A percentile compares a stretch with the other conserved stretches of the same genome.
These are phyloP conservation scores for Neoscytalidium dimidiatum DNA, from an alignment of 2,329 filamentous ascomycete species.

Conservation along the genomic window DNA sequence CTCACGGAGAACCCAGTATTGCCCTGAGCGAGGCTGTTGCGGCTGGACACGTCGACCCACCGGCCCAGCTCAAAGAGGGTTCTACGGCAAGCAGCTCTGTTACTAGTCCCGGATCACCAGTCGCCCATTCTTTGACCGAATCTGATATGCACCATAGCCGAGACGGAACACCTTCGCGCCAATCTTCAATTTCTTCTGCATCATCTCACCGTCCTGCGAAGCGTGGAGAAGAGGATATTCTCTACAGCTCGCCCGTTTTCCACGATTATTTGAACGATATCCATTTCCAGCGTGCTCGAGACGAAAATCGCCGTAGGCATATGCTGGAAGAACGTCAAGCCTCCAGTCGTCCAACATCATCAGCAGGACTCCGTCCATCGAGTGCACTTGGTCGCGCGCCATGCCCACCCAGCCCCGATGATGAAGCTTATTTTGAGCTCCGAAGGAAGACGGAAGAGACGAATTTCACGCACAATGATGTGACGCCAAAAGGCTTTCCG, in stretches of 20 bases:
- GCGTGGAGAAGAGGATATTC: slow-evolving; percentile 4
- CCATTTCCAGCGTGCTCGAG: slow-evolving; percentile 38
- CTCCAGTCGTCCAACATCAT: slow-evolving; percentile 8
- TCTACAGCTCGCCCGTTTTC: slow-evolving; percentile 7
- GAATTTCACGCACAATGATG: not conserved
- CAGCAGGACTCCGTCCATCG: slow-evolving; percentile 21
- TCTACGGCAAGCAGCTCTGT: slow-evolving; percentile 35
- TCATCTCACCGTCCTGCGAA: slow-evolving; percentile 33
- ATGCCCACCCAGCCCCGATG: slow-evolving; percentile 53
- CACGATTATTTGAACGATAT: slow-evolving; percentile 29
- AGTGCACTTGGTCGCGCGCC: slow-evolving; percentile 34
- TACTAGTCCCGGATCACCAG: slow-evolving; percentile 49
- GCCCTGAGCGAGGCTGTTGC: slow-evolving; percentile 64
- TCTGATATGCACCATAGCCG: slow-evolving; percentile 18
- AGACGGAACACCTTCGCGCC: slow-evolving; percentile 35
- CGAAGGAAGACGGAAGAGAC: not conserved
- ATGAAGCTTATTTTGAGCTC: slow-evolving; percentile 30
- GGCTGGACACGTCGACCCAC: slow-evolving; percentile 59
- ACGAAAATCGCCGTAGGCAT: slow-evolving; percentile 37
- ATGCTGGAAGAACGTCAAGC: slow-evolving; percentile 35
- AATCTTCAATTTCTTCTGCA: slow-evolving; percentile 41
- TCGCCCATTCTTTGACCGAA: slow-evolving; percentile 26
- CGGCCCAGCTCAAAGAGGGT: slow-evolving; percentile 48
- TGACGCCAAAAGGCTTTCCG: slow-evolving; percentile 4
- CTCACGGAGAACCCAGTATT: slow-evolving; percentile 65